Percentiles rank a stretch among this genome's conserved stretches.
These are phyloP conservation scores for Ambispora gerdemannii DNA, from an alignment of 192 early-diverging fungal genomes.

Conservation along the genomic window DNA sequence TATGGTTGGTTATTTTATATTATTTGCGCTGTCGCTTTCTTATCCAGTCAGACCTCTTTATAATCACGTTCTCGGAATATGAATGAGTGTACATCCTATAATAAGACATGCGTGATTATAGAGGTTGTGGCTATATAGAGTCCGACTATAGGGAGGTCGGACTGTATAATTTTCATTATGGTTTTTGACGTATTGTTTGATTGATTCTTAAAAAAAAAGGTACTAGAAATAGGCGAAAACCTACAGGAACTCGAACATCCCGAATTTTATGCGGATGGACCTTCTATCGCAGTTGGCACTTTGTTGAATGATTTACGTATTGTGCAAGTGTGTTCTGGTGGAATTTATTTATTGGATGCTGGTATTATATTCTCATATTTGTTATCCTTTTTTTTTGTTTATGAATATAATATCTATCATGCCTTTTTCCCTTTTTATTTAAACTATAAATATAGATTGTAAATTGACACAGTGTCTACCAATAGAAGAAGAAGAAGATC, in stretches of 20 bases:
- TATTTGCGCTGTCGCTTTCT: too few species aligned
- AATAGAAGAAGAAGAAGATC: constrained; percentile 42
- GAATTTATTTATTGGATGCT: constrained; percentile 68
- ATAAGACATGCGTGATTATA: too few species aligned
- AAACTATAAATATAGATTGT: constrained; percentile 43
- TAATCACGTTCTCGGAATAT: too few species aligned
- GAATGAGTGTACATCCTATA: too few species aligned
- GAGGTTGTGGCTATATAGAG: too few species aligned
- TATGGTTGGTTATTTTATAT: constrained; percentile 53
- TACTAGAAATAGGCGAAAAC: constrained; percentile 80
- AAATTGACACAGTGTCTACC: constrained; percentile 50
- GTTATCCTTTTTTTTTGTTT: neutral
- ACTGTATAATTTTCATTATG: too few species aligned
- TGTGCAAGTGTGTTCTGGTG: constrained; percentile 79
- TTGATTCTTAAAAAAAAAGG: too few species aligned
- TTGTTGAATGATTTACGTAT: constrained; percentile 68
- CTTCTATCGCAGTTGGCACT: constrained; percentile 75
- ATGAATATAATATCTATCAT: neutral
- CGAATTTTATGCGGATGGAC: constrained; percentile 70
- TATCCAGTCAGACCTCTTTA: too few species aligned
- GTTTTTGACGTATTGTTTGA: too few species aligned
- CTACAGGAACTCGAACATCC: constrained; percentile 71
- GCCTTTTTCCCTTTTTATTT: neutral
- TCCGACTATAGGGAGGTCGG: too few species aligned
- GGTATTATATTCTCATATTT: constrained; percentile 37